Evolutionary conservation across 257 asterid genomes (phyloP), one percentile per base, ranked within the genome.

Genomic region (Salvia splendens): DNA sequence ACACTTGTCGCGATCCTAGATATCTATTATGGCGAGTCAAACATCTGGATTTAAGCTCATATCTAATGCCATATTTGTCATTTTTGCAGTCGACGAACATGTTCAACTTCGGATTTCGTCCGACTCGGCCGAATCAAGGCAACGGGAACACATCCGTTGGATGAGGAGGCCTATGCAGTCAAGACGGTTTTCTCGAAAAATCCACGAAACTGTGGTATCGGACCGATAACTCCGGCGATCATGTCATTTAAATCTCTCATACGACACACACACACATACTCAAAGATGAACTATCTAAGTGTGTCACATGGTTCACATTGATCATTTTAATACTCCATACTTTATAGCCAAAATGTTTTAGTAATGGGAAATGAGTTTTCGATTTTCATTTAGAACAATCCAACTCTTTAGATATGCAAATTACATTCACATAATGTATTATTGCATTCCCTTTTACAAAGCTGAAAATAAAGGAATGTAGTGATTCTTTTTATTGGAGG

Each of bases 11-110:
- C 8, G 36, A 40, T 45, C 9, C 8, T 5, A 24, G 33, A 51
- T 20, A 1, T 20, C 0, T 40, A 38, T 6, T 5, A n/a, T n/a
- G 30, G 30, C 3, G 30, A 24, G 42, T 38, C 42, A 0, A 6
- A 36, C 6, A 36, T 5, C 1, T 36, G 8, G 41, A 36, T 36
- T 36, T 7, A 7, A 5, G 8, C 42, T 38, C 42, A 6, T 33
- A 33, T 38, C 8, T 8, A 38, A 38, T 38, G 9, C 10, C 42
- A 38, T 38, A 38, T 38, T 38, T 5, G 9, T 38, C 6, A 38
- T 38, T 38, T 38, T 71, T 72, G 88, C 85, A 85, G 89, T 75
- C 78, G 6, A 70, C 79, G 5, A 89, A 78, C 85, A 76, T 78
- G 75, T 79, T 84, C 78, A 62, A 75, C 73, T 82, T 79, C 36